Conservation (phyloP, 2,329 filamentous ascomycete species). For the Pyrenophora graminea region DNA sequence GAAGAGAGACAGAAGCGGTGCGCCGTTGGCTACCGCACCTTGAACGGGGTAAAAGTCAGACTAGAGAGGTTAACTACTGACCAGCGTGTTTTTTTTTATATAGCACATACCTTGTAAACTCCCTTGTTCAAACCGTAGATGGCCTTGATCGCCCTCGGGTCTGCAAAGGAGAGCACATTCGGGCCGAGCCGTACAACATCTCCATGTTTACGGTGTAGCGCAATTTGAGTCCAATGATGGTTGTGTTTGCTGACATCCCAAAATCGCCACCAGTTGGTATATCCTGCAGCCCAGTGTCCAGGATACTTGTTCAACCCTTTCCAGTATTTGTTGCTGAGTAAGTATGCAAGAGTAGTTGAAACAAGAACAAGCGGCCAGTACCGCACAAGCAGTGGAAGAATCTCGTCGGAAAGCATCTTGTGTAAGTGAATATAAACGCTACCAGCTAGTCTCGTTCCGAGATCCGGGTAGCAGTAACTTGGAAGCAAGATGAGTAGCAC, state of each 20-base stretch:
- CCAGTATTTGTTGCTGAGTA: conserved; percentile 54
- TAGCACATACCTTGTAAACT: conserved; percentile 67
- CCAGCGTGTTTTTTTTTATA: not conserved
- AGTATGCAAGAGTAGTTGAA: conserved; percentile 36
- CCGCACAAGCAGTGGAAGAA: conserved; percentile 37
- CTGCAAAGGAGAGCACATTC: conserved; percentile 72
- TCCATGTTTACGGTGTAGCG: conserved; percentile 71
- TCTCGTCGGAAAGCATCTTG: conserved; percentile 45
- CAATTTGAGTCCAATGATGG: conserved; percentile 69
- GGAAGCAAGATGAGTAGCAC: conserved; percentile 4
- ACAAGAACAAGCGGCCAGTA: conserved; percentile 51
- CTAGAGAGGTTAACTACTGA: conserved; percentile 48
- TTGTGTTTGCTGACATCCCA: conserved; percentile 67
- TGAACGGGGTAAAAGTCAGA: conserved; percentile 83
- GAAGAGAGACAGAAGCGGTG: conserved; percentile 72
- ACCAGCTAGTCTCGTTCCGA: conserved; percentile 10
- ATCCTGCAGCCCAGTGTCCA: conserved; percentile 69
- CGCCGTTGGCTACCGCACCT: conserved; percentile 71
- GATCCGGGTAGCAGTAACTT: conserved; percentile 9
- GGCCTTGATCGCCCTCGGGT: conserved; percentile 71
- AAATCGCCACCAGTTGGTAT: conserved; percentile 76
- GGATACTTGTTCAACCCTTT: conserved; percentile 71
- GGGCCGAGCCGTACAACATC: conserved; percentile 76
- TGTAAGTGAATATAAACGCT: conserved; percentile 7
- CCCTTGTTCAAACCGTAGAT: conserved; percentile 86